Conservation (phyloP, 495 filamentous ascomycete species). For the Bombardia bombarda region DNA sequence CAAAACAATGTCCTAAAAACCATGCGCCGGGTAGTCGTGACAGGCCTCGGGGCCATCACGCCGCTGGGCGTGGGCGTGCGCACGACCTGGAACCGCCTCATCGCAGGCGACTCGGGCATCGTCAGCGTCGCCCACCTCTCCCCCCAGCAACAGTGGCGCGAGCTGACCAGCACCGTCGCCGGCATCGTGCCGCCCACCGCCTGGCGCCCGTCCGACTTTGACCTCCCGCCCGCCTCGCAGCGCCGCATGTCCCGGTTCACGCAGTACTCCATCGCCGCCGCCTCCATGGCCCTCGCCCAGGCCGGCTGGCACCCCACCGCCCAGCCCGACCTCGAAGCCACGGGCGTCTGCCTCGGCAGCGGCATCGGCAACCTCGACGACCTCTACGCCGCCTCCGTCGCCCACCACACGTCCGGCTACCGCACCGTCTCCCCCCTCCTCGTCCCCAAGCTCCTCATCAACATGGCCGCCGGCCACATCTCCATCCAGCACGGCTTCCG, state of each 20-base stretch:
- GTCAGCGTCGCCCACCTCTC: conserved; percentile 55
- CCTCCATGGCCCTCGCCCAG: conserved; percentile 80
- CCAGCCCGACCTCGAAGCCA: conserved; percentile 56
- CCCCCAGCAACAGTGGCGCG: conserved; percentile 45
- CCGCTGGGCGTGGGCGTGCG: conserved; percentile 78
- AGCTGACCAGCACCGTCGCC: conserved; percentile 76
- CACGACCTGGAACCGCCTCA: conserved; percentile 70
- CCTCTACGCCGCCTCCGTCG: conserved; percentile 71
- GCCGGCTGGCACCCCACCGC: conserved; percentile 66
- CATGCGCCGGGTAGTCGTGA: conserved; percentile 93
- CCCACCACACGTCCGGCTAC: conserved; percentile 71
- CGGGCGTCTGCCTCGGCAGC: conserved; percentile 90
- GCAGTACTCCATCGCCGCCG: conserved; percentile 82
- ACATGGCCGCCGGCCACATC: conserved; percentile 88
- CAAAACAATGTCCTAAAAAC: conserved; percentile 11
- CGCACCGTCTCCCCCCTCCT: conserved; percentile 89
- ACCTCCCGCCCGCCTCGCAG: conserved; percentile 58
- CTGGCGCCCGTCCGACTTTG: conserved; percentile 74
- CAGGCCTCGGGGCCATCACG: conserved; percentile 86
- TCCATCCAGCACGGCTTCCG: conserved; percentile 87
- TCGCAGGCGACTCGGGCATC: conserved; percentile 74
- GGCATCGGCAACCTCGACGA: conserved; percentile 93
- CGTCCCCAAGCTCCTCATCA: conserved; percentile 86
- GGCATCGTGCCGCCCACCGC: conserved; percentile 58
- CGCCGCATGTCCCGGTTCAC: conserved; percentile 86